These are phyloP conservation scores for Fusarium piperis DNA, from an alignment of 2,329 filamentous ascomycete genomes.

Conservation along the genomic window DNA sequence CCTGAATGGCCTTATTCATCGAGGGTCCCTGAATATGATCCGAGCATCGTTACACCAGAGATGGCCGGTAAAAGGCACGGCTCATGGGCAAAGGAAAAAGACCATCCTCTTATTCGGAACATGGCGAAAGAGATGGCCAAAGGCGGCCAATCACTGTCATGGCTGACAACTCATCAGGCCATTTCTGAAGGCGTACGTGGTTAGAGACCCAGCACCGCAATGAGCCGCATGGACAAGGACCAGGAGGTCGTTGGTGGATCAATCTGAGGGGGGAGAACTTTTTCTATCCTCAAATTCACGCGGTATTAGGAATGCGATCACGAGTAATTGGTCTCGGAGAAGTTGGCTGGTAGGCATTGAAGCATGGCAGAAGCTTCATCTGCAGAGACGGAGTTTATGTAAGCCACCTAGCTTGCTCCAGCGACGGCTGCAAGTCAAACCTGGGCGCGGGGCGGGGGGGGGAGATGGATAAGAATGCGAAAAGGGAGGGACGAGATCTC, in stretches of 20 bases:
- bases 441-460: background rate
- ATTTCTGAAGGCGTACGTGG: slow-evolving; percentile 14
- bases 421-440: slow-evolving; percentile 2
- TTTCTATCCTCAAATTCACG: background rate
- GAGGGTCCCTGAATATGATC: slow-evolving; percentile 35
- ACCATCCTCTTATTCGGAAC: slow-evolving; percentile 43
- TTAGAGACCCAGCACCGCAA: background rate
- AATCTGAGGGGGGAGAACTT: background rate
- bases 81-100: slow-evolving; percentile 1
- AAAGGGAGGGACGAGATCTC: slow-evolving; percentile 35
- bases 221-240: slow-evolving; percentile 2
- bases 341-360: background rate
- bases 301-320: background rate
- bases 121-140: background rate
- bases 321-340: background rate
- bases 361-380: background rate
- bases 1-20: slow-evolving; percentile 41
- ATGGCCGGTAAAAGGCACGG: slow-evolving; percentile 24
- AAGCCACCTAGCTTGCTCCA: slow-evolving; percentile 4
- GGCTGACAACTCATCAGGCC: slow-evolving; percentile 35
- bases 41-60: slow-evolving; percentile 34
- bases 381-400: slow-evolving; percentile 7
- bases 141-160: slow-evolving; percentile 23
- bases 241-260: slow-evolving; percentile 3
- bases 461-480: slow-evolving; percentile 35